Evolutionary conservation across 306 rosid species (phyloP).

Genomic region (Canavalia ensiformis): DNA sequence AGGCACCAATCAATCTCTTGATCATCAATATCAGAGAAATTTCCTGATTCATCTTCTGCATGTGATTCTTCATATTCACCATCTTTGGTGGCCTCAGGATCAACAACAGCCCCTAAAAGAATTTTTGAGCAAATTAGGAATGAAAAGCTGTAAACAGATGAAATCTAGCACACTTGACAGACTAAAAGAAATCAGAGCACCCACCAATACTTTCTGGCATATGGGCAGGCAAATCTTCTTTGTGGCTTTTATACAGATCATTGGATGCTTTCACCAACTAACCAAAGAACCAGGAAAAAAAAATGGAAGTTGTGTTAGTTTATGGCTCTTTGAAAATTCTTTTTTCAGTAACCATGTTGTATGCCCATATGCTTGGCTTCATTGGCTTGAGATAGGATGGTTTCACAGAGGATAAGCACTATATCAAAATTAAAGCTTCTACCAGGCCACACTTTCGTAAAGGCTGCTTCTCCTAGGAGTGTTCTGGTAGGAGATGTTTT

Average conservation of each 20-base stretch:
- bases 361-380: neutral
- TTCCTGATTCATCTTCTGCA: conserved; percentile 63
- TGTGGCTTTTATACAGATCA: conserved; percentile 25
- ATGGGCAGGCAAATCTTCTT: conserved; percentile 40
- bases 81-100: conserved; percentile 36
- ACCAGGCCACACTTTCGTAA: neutral
- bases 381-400: conserved; percentile 19
- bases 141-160: conserved; percentile 23
- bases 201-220: conserved; percentile 42
- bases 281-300: conserved; percentile 29
- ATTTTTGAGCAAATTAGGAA: conserved; percentile 31
- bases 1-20: conserved; percentile 68
- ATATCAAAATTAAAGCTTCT: conserved; percentile 14
- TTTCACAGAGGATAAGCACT: conserved; percentile 23
- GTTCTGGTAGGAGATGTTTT: neutral
- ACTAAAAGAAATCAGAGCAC: conserved; percentile 18
- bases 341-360: neutral
- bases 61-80: conserved; percentile 38
- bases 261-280: conserved; percentile 48
- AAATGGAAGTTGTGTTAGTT: neutral
- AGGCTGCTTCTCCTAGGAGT: conserved; percentile 13
- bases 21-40: conserved; percentile 73
- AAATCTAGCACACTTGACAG: neutral
- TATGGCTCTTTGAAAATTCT: conserved; percentile 7
- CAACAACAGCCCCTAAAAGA: conserved; percentile 46